Conservation (phyloP, 495 filamentous ascomycete species). For the Friedmanniomyces simplex region DNA sequence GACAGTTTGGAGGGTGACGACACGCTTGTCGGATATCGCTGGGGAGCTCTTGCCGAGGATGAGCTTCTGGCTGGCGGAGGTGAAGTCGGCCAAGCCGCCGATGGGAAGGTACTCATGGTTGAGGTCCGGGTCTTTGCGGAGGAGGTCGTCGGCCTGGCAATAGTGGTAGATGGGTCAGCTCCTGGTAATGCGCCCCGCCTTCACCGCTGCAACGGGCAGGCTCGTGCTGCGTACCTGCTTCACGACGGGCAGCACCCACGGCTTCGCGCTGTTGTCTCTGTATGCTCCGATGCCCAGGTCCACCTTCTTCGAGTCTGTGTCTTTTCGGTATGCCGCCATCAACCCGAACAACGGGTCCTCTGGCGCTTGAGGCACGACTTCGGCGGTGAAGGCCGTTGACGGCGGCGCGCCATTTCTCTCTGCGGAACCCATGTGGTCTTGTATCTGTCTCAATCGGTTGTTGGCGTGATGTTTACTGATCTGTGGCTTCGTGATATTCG, state of each 20-base stretch:
- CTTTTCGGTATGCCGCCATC: constrained; percentile 77
- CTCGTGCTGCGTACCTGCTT: constrained; percentile 60
- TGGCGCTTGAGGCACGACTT: constrained; percentile 77
- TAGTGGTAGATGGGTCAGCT: not conserved
- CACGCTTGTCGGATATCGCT: constrained; percentile 73
- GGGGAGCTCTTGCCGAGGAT: constrained; percentile 72
- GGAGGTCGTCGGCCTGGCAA: constrained; percentile 80
- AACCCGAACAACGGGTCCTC: constrained; percentile 94
- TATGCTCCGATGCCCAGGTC: constrained; percentile 97
- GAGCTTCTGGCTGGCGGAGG: constrained; percentile 76
- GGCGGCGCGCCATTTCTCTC: constrained; percentile 27
- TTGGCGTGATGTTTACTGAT: constrained; percentile 4
- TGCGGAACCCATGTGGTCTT: constrained; percentile 40
- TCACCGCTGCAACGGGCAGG: not conserved
- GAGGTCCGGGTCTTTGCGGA: constrained; percentile 75
- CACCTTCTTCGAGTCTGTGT: constrained; percentile 77
- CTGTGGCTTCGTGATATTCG: not conserved
- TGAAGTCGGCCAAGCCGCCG: constrained; percentile 74
- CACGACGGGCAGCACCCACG: constrained; percentile 96
- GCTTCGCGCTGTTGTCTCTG: constrained; percentile 88
- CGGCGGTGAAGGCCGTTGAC: constrained; percentile 62
- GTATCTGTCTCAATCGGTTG: constrained; percentile 39
- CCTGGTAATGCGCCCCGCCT: no score
- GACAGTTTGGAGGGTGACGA: constrained; percentile 51
- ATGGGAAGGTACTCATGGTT: constrained; percentile 99